Base-by-base conservation (phyloP, 495 filamentous ascomycete species). In the Xylaria intraflava region DNA sequence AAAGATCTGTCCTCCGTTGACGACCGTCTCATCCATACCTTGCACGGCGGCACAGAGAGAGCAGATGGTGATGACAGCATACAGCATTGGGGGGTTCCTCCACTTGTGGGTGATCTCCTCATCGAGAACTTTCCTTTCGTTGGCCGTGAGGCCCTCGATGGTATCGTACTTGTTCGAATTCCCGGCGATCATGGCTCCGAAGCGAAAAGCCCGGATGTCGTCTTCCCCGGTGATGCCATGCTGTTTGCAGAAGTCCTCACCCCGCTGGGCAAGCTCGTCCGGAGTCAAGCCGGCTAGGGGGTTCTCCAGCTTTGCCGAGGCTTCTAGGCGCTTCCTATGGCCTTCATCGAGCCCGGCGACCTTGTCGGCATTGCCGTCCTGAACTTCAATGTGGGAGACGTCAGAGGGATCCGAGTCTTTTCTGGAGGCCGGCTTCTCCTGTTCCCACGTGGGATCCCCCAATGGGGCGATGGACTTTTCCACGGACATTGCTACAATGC, bases 1-100 rank as follows among this genome's bases (percentile, higher is more conserved):
- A 60, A 86, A 84, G 2, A 82, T 71, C 55, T 89, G 85, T 3
- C 86, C 87, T 40, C 86, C 88, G 56, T 89, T 90, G 60, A 88
- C 85, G 53, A 87, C 86, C 0, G 87, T 89, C 64, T 92, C 85
- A 57, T 89, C 83, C 84, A 82, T 81, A 6, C 79, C 80, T 61
- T 85, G 82, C 4, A 80, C 77, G 30, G 75, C 78, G 7, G 81
- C 80, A 41, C 71, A 72, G 5, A 74, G 60, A n/a, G 64, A 70
- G 58, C 64, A 72, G 49, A 62, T 67, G 58, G 85, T 82, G 36
- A 89, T 78, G 6, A 86, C 72, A 61, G 87, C 89, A 64, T 90
- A 82, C 4, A 81, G 71, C 69, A 71, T 73, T 57, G 62, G 73
- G 0, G 88, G 87, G 59, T 91, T 87, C 2, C 77, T 78, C 88